Base-by-base conservation (phyloP, 2,329 filamentous ascomycete species). In the Scolecobasidium constrictum region DNA sequence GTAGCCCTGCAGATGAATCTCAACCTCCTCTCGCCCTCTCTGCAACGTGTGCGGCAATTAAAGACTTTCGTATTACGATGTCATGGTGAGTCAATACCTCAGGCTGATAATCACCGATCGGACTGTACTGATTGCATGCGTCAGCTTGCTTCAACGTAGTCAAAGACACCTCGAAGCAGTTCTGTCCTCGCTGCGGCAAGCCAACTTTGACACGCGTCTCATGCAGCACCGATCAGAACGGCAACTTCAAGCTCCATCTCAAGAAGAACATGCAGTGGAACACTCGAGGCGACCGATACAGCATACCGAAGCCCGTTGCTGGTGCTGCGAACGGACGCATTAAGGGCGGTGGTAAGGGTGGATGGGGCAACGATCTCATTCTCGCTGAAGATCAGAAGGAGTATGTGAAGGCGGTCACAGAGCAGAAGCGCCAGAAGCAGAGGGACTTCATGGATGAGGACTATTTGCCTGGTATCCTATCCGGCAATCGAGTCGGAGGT, bases 191-290 rank as follows among this genome's bases (percentile, higher is more conserved):
- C 40, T 98, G 92, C 60, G 92, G 92, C 11, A 86, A 93, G 58
- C 74, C 86, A 2, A 90, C 88, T 0, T 72, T 98, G 18, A 86
- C 82, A 5, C 78, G 90, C 48, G 83, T 88, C 0, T 82, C 82
- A 18, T 95, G 88, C 71, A 83, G 83, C 20, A 95, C 87, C 3
- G 81, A 88, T 54, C 15, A 34, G 11, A 74, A 78, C 40, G 92
- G 92, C 40, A 77, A 81, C 53, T 93, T 95, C 66, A 79, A 75
- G 46, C 64, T 98, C 46, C 85, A 95, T 58, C 69, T 98, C 46
- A 94, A 94, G 71, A 81, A 80, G 63, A 94, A 94, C 62, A 94
- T 92, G 71, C 86, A 95, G 65, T 94, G 82, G 81, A 96, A 94
- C 64, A 94, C 83, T 52, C 75, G 88, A 18, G 92, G 92, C 41